phyloP scores from a whole-genome alignment of 345 rosid species.

The Dovyalis caffra region DNA sequence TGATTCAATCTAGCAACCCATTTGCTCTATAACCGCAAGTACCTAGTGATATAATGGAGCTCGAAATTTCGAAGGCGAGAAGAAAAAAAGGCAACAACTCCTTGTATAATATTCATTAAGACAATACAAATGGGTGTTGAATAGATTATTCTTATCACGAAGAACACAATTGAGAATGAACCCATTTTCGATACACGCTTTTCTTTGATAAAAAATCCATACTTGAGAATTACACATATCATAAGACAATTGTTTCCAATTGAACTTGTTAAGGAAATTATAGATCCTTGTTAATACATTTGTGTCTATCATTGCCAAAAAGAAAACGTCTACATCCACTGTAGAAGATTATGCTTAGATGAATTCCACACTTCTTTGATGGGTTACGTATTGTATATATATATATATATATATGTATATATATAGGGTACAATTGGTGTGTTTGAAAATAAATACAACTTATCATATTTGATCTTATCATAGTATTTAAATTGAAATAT shows the following conservation, averaged over 20 bases:
- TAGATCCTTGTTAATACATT: background rate
- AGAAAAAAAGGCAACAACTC: background rate
- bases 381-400: too few species aligned
- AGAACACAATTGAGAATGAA: slow-evolving; percentile 3
- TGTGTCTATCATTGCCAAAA: background rate
- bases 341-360: too few species aligned
- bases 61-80: background rate
- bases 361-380: too few species aligned
- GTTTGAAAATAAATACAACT: too few species aligned
- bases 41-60: background rate
- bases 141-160: background rate
- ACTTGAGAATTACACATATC: background rate
- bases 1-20: slow-evolving; percentile 5
- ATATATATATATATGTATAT: too few species aligned
- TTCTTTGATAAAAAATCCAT: background rate
- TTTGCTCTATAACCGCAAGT: background rate
- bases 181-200: background rate
- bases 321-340: slow-evolving; percentile 7
- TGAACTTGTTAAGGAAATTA: background rate
- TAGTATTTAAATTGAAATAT: too few species aligned
- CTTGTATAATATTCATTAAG: slow-evolving; percentile 3
- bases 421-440: too few species aligned
- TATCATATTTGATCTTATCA: too few species aligned
- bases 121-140: background rate
- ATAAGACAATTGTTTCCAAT: background rate